phyloP scores from a whole-genome alignment of 148 eudicot species.

The Amaranthus palmeri region DNA sequence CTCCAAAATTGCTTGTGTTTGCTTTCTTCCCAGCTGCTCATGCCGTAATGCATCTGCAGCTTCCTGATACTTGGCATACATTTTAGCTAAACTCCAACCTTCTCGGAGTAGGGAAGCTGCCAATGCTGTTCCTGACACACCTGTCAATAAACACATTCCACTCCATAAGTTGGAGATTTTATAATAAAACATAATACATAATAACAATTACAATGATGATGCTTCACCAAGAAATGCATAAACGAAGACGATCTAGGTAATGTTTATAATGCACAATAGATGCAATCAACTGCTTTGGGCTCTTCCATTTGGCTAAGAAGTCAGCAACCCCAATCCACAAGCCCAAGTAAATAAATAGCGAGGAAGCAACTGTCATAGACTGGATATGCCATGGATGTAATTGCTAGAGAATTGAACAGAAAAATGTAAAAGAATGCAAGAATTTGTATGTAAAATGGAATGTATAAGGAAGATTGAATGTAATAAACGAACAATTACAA shows the following conservation, averaged over 20 bases:
- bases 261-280: background rate
- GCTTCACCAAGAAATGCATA: conserved; percentile 1
- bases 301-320: background rate
- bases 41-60: conserved; percentile 88
- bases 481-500: no score
- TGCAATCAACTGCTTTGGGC: background rate
- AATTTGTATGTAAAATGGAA: no score
- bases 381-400: no score
- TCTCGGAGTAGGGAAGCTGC: conserved; percentile 93
- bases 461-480: no score
- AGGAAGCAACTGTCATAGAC: no score
- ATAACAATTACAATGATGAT: background rate
- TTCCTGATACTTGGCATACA: conserved; percentile 94
- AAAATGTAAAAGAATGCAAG: no score
- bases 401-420: no score
- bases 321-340: background rate
- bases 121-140: conserved; percentile 93
- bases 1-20: conserved; percentile 75
- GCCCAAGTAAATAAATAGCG: no score
- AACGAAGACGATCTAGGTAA: no score
- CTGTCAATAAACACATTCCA: conserved; percentile 12
- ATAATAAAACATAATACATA: background rate
- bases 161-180: conserved; percentile 14
- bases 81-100: conserved; percentile 95
- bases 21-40: conserved; percentile 89